Evolutionary conservation across 495 filamentous ascomycete genomes (phyloP), one percentile per base, ranked within the genome.

Genomic region (Penicillium silybi): DNA sequence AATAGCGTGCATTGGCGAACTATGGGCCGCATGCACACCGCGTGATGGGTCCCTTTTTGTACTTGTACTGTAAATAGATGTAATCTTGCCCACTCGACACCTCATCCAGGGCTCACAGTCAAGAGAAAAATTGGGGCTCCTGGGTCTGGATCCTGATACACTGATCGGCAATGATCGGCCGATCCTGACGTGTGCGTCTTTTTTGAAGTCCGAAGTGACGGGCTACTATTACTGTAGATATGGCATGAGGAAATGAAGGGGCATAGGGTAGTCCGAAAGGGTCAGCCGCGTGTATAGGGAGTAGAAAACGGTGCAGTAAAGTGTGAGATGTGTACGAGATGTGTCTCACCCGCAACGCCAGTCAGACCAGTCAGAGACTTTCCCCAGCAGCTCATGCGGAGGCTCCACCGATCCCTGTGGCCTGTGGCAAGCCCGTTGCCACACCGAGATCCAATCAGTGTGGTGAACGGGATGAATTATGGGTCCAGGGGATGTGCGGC

Each of bases 321-420:
- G 34, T 3, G 1, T 17, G 17, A 8, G 17, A 23, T 13, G 40
- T 29, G 22, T 32, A 41, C 19, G 23, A 10, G 20, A 9, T 56
- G 46, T 56, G 46, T 56, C 53, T 56, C 46, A 56, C 40, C 35
- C 25, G 26, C 16, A 16, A 17, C 26, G 29, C 13, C 9, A 32
- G 27, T 32, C 9, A 32, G 27, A 8, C 37, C 41, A 46, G 38
- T 57, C 54, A 50, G 1, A 2, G 29, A 40, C 40, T 54, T 57
- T 46, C 54, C 50, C 54, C 53, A 54, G 58, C 50, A 54, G 58
- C 58, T 61, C 58, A 38, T 54, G 38, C 18, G 44, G 43, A 8
- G 42, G 41, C 47, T 51, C 46, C 46, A 55, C 48, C 26, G 42
- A 37, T 46, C 40, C 44, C 38, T 19, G 34, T 38, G 27, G 42